A percentile compares a stretch with the other conserved stretches of the same genome.
These are phyloP conservation scores for Bryoerythrophyllum caledonicum DNA, from an alignment of 225 moss, liverwort and hornwort genomes.

Conservation along the genomic window DNA sequence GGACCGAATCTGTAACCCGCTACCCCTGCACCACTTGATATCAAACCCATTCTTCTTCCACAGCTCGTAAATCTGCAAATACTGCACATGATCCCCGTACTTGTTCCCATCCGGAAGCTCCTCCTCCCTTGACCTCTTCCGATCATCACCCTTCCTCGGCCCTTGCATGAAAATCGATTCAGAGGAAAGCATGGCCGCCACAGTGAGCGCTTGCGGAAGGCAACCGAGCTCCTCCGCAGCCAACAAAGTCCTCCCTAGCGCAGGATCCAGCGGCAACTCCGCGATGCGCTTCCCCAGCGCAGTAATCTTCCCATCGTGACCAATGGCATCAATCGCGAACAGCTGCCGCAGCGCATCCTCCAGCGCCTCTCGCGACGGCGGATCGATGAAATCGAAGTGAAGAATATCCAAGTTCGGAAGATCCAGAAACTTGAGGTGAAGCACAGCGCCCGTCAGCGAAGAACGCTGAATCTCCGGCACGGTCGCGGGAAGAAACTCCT, in stretches of 20 bases:
- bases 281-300: constrained; percentile 76
- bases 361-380: constrained; percentile 74
- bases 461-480: constrained; percentile 99
- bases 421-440: constrained; percentile 94
- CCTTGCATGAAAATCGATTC: constrained; percentile 77
- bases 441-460: constrained; percentile 82
- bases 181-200: constrained; percentile 95
- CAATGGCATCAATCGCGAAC: constrained; percentile 80
- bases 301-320: constrained; percentile 63
- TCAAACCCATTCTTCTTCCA: constrained; percentile 72
- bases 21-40: constrained; percentile 76
- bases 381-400: constrained; percentile 94
- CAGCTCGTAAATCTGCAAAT: constrained; percentile 78
- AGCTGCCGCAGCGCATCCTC: constrained; percentile 94
- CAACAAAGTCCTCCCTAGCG: constrained; percentile 75
- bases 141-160: constrained; percentile 68
- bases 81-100: constrained; percentile 83
- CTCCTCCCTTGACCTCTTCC: constrained; percentile 77
- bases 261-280: constrained; percentile 89
- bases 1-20: constrained; percentile 79
- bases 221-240: constrained; percentile 90
- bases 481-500: constrained; percentile 76
- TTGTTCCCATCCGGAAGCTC: constrained; percentile 80
- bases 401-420: constrained; percentile 89
- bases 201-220: constrained; percentile 82